Conservation (phyloP, 495 filamentous ascomycete species). For the Xylaria venustula region DNA sequence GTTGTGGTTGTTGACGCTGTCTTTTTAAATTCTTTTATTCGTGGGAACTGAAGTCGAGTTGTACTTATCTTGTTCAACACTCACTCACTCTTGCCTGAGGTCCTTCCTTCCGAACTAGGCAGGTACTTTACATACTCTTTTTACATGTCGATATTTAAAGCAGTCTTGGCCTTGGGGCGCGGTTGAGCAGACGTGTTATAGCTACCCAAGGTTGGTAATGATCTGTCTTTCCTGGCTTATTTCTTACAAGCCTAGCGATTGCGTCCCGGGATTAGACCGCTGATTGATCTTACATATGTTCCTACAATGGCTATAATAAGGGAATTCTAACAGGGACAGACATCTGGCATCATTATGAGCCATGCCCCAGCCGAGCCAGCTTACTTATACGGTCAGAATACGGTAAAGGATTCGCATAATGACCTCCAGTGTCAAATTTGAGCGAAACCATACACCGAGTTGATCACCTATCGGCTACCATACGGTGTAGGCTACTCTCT, state of each 20-base stretch:
- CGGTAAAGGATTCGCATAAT: too few species aligned
- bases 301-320: too few species aligned
- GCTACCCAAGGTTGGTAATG: not conserved
- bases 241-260: not conserved
- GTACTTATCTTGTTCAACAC: not conserved
- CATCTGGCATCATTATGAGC: not conserved
- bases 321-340: not conserved
- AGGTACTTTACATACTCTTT: too few species aligned
- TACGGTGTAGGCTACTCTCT: too few species aligned
- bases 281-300: not conserved
- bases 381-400: too few species aligned
- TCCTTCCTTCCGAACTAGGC: too few species aligned
- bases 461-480: too few species aligned
- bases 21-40: not conserved
- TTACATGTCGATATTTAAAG: not conserved
- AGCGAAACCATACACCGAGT: not conserved
- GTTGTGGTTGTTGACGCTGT: not conserved
- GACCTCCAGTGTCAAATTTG: too few species aligned
- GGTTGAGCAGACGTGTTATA: not conserved
- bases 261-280: not conserved
- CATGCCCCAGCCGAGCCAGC: too few species aligned
- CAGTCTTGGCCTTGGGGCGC: not conserved
- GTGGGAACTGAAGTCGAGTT: not conserved
- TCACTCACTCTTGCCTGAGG: too few species aligned
- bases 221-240: not conserved